These are phyloP conservation scores for Colletotrichum neosansevieriae DNA, from an alignment of 2,329 filamentous ascomycete genomes.

Conservation along the genomic window DNA sequence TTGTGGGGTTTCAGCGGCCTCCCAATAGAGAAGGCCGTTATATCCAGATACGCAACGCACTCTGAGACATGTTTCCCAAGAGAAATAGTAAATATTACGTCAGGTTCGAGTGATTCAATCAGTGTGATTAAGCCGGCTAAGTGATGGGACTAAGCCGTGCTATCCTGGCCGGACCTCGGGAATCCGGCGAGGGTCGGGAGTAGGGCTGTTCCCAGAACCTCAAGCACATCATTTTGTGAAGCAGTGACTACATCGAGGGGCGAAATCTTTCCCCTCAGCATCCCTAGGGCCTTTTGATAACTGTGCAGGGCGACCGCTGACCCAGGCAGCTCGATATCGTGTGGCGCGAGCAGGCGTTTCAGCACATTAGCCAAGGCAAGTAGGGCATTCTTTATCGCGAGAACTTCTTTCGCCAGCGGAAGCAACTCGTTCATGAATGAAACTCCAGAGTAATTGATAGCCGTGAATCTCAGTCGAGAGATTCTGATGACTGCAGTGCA, in stretches of 20 bases:
- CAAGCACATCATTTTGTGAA: neutral
- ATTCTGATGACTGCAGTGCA: neutral
- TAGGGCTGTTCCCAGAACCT: neutral
- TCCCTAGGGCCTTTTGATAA: neutral
- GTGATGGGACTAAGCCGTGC: neutral
- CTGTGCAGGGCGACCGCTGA: neutral
- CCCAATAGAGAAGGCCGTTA: conserved; percentile 1
- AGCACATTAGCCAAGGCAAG: neutral
- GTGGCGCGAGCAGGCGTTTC: neutral
- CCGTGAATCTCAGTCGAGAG: neutral
- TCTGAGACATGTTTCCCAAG: neutral
- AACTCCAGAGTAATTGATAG: neutral
- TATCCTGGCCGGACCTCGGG: neutral
- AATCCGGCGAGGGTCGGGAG: neutral
- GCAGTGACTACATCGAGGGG: no score
- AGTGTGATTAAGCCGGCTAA: neutral
- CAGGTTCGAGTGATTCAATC: neutral
- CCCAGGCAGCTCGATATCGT: neutral
- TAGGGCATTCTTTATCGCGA: neutral
- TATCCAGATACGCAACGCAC: neutral
- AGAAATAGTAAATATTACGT: no score
- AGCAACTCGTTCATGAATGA: neutral
- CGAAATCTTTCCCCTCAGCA: neutral
- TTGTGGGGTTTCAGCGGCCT: neutral
- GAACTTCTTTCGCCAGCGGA: neutral